Evolutionary conservation across 352 stramenopile species (phyloP).

Genomic region (Globisporangium emineosum): DNA sequence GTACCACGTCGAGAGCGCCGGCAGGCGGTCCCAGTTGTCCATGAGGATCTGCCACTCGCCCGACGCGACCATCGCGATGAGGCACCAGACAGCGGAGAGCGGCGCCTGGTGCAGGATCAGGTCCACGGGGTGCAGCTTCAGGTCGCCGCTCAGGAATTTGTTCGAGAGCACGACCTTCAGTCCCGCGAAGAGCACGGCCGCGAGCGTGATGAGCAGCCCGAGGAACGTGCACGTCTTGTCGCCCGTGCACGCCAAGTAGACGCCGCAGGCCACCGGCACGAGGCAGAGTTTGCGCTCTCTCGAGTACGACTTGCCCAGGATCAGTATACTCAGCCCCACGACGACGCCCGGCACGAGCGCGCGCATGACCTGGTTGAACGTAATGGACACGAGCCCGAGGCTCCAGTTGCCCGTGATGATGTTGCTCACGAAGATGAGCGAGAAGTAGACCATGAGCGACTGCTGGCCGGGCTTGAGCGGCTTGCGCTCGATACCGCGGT

Average conservation of each 20-base stretch:
- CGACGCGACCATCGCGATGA: conserved; percentile 77
- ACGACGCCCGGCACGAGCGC: conserved; percentile 80
- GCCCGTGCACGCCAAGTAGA: conserved; percentile 80
- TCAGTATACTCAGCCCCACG: conserved; percentile 76
- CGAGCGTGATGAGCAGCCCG: conserved; percentile 86
- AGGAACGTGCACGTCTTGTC: conserved; percentile 89
- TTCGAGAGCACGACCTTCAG: conserved; percentile 92
- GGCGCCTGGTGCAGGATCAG: conserved; percentile 92
- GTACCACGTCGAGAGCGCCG: conserved; percentile 62
- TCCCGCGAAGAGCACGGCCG: conserved; percentile 88
- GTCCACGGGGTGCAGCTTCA: conserved; percentile 93
- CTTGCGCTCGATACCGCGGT: conserved; percentile 66
- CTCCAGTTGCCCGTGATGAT: conserved; percentile 95
- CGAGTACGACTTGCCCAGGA: conserved; percentile 77
- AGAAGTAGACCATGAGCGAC: conserved; percentile 87
- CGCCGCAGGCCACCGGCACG: conserved; percentile 76
- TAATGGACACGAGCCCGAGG: conserved; percentile 90
- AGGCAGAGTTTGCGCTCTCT: conserved; percentile 70
- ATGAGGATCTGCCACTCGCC: conserved; percentile 66
- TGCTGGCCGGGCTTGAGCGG: conserved; percentile 55
- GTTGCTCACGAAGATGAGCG: conserved; percentile 93
- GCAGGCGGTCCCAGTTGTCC: conserved; percentile 62
- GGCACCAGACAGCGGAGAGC: conserved; percentile 89
- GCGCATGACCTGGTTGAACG: conserved; percentile 94
- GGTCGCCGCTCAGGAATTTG: conserved; percentile 91